Conservation (phyloP, 805 yeast genomes). For the Clavispora fructus region DNA sequence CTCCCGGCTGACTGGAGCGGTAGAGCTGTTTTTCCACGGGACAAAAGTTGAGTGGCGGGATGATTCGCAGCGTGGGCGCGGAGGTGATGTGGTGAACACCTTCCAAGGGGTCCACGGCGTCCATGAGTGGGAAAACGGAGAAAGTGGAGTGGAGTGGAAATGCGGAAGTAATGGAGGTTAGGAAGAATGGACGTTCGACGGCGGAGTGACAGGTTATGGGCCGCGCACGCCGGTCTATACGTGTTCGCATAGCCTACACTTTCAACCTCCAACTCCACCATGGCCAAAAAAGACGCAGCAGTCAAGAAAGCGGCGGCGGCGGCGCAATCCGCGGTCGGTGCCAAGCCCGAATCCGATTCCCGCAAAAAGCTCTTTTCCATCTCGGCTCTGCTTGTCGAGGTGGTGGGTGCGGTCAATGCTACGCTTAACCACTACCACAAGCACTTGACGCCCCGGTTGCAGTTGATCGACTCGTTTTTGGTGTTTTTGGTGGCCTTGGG, state of each 20-base stretch:
- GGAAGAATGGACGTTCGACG: no score
- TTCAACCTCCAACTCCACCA: constrained; percentile 8
- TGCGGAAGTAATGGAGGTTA: no score
- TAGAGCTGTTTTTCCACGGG: constrained; percentile 88
- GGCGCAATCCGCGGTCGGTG: constrained; percentile 12
- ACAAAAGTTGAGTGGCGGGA: constrained; percentile 93
- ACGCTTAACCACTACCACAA: constrained; percentile 31
- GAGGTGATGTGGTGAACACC: constrained; percentile 18
- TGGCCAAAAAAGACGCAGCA: constrained; percentile 37
- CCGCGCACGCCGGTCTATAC: constrained; percentile 3
- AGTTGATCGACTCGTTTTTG: constrained; percentile 74
- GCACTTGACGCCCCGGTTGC: constrained; percentile 42
- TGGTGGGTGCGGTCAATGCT: constrained; percentile 24
- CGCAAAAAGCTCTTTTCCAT: constrained; percentile 6
- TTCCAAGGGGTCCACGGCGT: background rate
- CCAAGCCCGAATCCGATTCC: constrained; percentile 1
- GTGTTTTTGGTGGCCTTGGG: constrained; percentile 72
- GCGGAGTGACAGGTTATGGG: background rate
- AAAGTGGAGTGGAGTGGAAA: no score
- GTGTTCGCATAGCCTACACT: constrained; percentile 1
- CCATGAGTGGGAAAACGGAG: no score
- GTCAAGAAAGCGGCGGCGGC: constrained; percentile 12
- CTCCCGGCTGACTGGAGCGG: constrained; percentile 91
- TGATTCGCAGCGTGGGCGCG: constrained; percentile 63
- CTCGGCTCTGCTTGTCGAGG: constrained; percentile 18